phyloP scores from a whole-genome alignment of 1,284 basidiomycete genomes.

The Filobasidium uniguttulatum region DNA sequence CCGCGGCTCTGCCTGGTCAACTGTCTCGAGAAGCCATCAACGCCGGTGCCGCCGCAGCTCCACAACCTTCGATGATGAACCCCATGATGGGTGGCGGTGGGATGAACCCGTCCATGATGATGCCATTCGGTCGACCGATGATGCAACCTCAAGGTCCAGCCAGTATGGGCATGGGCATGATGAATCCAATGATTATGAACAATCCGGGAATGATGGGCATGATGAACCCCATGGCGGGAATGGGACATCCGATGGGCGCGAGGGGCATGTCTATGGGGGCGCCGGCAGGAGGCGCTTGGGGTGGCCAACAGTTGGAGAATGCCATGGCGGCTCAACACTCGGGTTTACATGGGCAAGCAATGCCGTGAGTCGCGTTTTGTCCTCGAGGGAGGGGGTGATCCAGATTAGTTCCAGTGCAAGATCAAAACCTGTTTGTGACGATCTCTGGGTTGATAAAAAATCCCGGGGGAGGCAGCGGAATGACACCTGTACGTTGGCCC shows the following conservation, averaged over 20 bases:
- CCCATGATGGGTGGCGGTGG: constrained; percentile 12
- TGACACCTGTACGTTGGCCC: background rate
- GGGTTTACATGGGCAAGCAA: constrained; percentile 9
- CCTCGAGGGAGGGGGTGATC: background rate
- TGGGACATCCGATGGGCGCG: constrained; percentile 3
- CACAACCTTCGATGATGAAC: constrained; percentile 5
- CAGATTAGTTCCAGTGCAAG: background rate
- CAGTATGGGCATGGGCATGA: background rate
- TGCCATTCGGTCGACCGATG: background rate
- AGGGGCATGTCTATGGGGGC: background rate
- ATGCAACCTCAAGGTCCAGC: background rate
- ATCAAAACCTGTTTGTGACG: background rate
- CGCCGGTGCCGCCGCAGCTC: background rate
- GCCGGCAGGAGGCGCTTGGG: background rate
- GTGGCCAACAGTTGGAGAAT: constrained; percentile 9
- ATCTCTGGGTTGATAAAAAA: background rate
- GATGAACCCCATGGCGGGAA: background rate
- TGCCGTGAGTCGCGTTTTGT: background rate
- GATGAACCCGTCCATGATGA: constrained; percentile 1
- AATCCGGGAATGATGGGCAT: background rate
- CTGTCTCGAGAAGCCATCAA: background rate
- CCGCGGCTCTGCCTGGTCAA: background rate
- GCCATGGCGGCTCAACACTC: constrained; percentile 9
- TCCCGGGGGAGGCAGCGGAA: background rate
- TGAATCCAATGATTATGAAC: background rate